Conservation (phyloP, 257 asterid species). For the Solanum sejunctum region DNA sequence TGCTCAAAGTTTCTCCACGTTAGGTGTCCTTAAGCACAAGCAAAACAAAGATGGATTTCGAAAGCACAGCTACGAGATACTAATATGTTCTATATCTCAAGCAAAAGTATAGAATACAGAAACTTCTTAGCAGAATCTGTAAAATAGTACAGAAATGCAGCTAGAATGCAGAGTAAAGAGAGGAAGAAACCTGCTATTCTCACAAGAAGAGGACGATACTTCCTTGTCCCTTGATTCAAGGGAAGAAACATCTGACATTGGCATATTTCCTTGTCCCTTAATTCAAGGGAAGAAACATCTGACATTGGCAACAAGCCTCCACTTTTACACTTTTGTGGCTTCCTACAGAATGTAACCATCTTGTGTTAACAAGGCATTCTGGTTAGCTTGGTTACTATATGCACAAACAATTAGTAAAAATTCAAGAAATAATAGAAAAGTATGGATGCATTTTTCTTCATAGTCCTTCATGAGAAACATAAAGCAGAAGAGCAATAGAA, state of each 20-base stretch:
- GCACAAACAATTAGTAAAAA: background rate
- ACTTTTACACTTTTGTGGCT: conserved; percentile 15
- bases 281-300: conserved; percentile 29
- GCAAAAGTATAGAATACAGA: background rate
- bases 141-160: background rate
- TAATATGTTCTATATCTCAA: background rate
- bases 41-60: background rate
- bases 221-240: conserved; percentile 27
- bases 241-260: conserved; percentile 50
- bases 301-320: conserved; percentile 52
- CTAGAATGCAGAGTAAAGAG: background rate
- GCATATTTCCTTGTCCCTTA: conserved; percentile 15
- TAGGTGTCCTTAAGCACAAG: background rate
- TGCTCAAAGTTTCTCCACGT: background rate
- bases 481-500: background rate
- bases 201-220: conserved; percentile 34
- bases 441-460: background rate
- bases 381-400: background rate
- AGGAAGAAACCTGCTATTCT: conserved; percentile 31
- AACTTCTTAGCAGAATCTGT: background rate
- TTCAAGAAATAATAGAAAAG: background rate
- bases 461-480: background rate
- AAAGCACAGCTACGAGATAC: background rate
- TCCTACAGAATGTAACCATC: conserved; percentile 25
- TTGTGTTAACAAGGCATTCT: background rate